Base-by-base conservation (phyloP, 129 eudicot species). In the Helianthus tuberosus region DNA sequence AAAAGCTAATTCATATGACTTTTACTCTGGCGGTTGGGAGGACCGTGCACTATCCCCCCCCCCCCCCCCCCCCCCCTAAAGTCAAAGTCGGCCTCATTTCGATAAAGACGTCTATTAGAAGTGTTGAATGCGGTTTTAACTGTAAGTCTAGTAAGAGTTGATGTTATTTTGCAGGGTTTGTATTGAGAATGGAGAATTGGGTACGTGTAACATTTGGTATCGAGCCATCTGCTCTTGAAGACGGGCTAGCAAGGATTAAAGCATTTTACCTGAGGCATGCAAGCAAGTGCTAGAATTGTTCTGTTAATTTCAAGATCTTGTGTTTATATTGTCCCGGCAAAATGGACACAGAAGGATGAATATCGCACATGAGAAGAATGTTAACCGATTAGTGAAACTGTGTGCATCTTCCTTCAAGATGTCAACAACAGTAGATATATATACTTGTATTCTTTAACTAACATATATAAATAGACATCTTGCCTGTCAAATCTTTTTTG, bases 201-300 rank as follows among this genome's bases (percentile, higher is more conserved):
- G 78, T 87, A 1, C 83, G 90, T 35, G 84, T 90, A 8, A 87
- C 91, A 7, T 90, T 85, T 81, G 93, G 93, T 7, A 70, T 83
- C 6, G 90, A 90, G 64, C 93, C 90, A 71, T 65, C 87, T n/a
- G 65, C 82, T 73, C 89, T 87, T 36, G 91, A 87, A 71, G 89
- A 85, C 5, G 96, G 84, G 12, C 88, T 87, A 41, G 82, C 39
- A 65, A 87, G 94, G 75, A 35, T 87, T n/a, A 87, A 85, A 69
- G 75, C 89, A 44, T 87, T 90, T 68, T 87, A 80, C 72, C 3
- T 59, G 59, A 82, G 89, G 72, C 81, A 85, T 62, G 77, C 80
- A 50, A 72, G 8, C 68, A 75, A 75, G 73, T 47, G 50, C 66
- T 52, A 71, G 79, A 38, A 11, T 55, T 36, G 64, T 53, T 15